These are phyloP conservation scores for Juncus effusus DNA, from an alignment of 176 grass and related monocot genomes.

Conservation along the genomic window DNA sequence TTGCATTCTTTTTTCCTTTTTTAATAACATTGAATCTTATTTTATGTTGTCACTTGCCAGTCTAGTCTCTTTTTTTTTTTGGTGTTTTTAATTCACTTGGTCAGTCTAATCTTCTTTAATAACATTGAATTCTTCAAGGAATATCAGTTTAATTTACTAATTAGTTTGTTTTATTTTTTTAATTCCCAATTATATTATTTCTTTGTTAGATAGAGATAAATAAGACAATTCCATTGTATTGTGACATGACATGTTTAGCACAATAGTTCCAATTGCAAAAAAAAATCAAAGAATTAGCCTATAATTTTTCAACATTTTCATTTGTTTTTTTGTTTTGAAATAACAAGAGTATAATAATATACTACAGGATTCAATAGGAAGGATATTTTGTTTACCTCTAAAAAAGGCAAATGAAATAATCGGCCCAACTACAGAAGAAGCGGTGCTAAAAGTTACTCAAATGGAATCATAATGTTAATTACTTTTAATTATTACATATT, in stretches of 20 bases:
- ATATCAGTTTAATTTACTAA: no score
- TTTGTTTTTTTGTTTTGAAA: slow-evolving; percentile 7
- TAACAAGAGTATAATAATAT: neutral
- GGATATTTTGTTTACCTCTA: slow-evolving; percentile 70
- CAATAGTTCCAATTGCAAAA: no score
- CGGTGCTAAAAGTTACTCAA: slow-evolving; percentile 67
- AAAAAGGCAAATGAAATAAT: slow-evolving; percentile 87
- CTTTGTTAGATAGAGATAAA: no score
- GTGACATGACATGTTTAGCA: no score
- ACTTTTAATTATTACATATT: slow-evolving; percentile 12
- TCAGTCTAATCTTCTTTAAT: no score
- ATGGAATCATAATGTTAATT: slow-evolving; percentile 7
- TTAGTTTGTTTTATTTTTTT: no score
- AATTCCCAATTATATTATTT: no score
- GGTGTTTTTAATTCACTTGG: no score
- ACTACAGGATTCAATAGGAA: slow-evolving; percentile 80
- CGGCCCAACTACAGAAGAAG: slow-evolving; percentile 77
- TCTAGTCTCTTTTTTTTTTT: neutral
- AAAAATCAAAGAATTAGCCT: neutral
- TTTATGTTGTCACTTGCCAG: neutral
- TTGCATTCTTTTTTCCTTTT: neutral
- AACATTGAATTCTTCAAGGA: no score
- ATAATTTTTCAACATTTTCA: neutral
- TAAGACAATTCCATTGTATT: no score
- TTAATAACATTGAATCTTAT: neutral